Evolutionary conservation across 108 stramenopile species (phyloP), one percentile per base, ranked within the genome.

Genomic region (Thalassiosira profunda): DNA sequence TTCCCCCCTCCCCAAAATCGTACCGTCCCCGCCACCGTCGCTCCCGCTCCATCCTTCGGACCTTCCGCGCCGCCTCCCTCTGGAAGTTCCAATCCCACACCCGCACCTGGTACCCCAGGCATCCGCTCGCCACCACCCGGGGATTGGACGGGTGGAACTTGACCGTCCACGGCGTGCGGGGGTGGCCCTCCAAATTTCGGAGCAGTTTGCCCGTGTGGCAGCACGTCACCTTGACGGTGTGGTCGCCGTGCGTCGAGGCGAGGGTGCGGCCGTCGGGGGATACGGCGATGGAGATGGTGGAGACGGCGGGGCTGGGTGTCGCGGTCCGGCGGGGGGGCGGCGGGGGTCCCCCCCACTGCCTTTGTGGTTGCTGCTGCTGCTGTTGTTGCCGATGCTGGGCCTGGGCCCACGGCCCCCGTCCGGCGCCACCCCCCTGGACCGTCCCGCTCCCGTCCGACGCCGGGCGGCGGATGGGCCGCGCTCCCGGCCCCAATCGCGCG

Each of bases 181-280:
- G 93, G 82, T 99, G 99, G 6, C 99, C 99, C 17, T 81, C 80
- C 12, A 98, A 74, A 2, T 81, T 77, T 28, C 89, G 79, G 9
- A 92, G 47, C 7, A 97, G 52, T 43, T 49, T 63, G 8, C 93
- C 90, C 14, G 87, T 87, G 30, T 52, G 33, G 24, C 82, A 88
- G 46, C 80, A 84, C 1, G 97, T 81, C 18, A 99, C 92, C 73
- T 99, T 99, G 44, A 99, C 96, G n/a, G 97, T 97, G 76, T 99
- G 99, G 72, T 99, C 99, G 2, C 99, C 99, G 49, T 99, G 99
- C 12, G 99, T 98, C 1, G 92, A 93, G n/a, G 98, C 98, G 67
- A 99, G 77, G 11, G 93, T 90, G 8, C 84, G 65, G 28, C 80
- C 79, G 45, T 91, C 86, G 15, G 86, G 81, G 37, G 85, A 81